Evolutionary conservation across 495 filamentous ascomycete genomes (phyloP), one percentile per base, ranked within the genome.

Genomic region (Durotheca rogersii): DNA sequence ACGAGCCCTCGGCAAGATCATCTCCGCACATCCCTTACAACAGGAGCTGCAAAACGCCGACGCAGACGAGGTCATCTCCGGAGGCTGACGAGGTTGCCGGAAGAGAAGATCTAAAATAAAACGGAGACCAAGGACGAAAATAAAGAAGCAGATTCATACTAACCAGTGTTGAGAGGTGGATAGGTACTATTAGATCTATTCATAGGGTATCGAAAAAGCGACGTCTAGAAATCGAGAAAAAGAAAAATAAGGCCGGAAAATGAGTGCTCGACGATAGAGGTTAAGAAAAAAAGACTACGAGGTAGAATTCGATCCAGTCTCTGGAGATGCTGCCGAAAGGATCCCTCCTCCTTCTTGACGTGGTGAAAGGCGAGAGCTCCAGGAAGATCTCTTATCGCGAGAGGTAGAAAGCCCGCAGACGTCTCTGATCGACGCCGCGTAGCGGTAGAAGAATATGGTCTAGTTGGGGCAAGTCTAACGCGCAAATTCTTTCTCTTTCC

Each of bases 121-220:
- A n/a, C n/a, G n/a, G n/a, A n/a, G n/a, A n/a, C n/a, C n/a, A n/a
- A n/a, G 6, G 45, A 23, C 5, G 14, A 32, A 29, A 27, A 33
- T 11, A 18, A n/a, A 44, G 31, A 54, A 47, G 34, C 16, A 46
- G 54, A 36, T 34, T 41, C 33, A 43, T 29, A 68, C 66, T 67
- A 42, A 70, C 67, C 45, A 57, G 49, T 52, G 52, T 40, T 45
- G 20, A 48, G 4, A 27, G 38, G 23, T 27, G 38, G n/a, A n/a
- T n/a, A n/a, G n/a, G 37, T 52, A 47, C 41, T 56, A 65, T 65
- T 58, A 73, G 39, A 49, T 72, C 70, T 73, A 70, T 65, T 48
- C 41, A 58, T 25, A 45, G 67, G 70, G 67, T 71, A 70, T 70
- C 65, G 63, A 58, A 53, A 53, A 56, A 59, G 41, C 56, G 56